phyloP scores from a whole-genome alignment of 768 basidiomycete species.

The Suillus tomentosus region DNA sequence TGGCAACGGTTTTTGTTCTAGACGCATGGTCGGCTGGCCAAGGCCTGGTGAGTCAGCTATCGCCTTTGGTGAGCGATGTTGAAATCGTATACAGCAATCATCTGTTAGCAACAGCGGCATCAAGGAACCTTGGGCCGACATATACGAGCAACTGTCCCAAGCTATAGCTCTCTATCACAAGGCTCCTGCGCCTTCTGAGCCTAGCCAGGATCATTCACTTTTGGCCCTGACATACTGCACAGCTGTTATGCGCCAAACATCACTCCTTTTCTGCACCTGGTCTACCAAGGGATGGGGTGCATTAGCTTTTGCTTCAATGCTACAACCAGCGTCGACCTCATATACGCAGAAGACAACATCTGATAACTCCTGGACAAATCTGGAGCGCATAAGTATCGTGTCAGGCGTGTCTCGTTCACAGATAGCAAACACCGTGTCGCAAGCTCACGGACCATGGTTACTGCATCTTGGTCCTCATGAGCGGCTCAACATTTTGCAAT shows the following conservation, averaged over 20 bases:
- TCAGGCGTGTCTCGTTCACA: constrained; percentile 71
- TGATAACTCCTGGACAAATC: constrained; percentile 47
- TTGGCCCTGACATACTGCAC: constrained; percentile 67
- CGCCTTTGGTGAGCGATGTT: constrained; percentile 15
- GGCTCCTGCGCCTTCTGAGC: constrained; percentile 50
- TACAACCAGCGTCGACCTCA: constrained; percentile 62
- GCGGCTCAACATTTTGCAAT: constrained; percentile 69
- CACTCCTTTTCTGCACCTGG: constrained; percentile 78
- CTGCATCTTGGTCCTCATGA: constrained; percentile 77
- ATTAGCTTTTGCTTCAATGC: constrained; percentile 72
- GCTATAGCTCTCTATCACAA: constrained; percentile 62
- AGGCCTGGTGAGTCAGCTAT: constrained; percentile 57
- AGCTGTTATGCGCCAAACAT: constrained; percentile 70
- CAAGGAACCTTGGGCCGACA: constrained; percentile 77
- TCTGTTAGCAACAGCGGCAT: constrained; percentile 40
- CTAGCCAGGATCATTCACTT: constrained; percentile 58
- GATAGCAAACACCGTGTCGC: constrained; percentile 65
- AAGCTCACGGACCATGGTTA: constrained; percentile 87
- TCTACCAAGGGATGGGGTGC: constrained; percentile 88
- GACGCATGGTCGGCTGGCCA: constrained; percentile 84
- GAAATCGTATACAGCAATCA: constrained; percentile 48
- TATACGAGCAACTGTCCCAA: constrained; percentile 73
- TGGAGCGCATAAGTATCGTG: constrained; percentile 66
- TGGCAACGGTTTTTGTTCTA: constrained; percentile 75
- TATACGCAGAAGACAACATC: constrained; percentile 62